A percentile compares a stretch with the other conserved stretches of the same genome.
phyloP scores from a whole-genome alignment of 257 asterid species.

The Lantana camara region DNA sequence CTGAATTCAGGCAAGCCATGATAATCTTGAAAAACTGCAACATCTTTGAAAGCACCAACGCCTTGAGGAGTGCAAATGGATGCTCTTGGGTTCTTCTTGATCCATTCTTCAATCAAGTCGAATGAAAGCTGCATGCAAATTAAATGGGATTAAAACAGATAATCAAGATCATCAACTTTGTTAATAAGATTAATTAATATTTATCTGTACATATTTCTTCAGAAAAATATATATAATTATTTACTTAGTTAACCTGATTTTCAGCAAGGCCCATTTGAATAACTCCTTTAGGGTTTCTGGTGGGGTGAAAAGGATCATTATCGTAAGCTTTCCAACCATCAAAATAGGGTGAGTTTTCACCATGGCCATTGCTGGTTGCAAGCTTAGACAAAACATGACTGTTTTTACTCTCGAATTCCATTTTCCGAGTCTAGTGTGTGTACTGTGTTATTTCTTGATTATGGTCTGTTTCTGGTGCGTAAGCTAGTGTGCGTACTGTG shows the following conservation, averaged over 20 bases:
- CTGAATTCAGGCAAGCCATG: conserved; percentile 76
- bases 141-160: neutral
- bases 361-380: conserved; percentile 64
- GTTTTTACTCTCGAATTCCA: conserved; percentile 40
- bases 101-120: conserved; percentile 69
- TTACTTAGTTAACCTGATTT: conserved; percentile 56
- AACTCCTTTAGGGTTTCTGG: conserved; percentile 65
- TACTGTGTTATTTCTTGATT: no score
- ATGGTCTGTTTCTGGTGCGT: no score
- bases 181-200: neutral
- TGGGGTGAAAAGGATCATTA: conserved; percentile 71
- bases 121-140: conserved; percentile 72
- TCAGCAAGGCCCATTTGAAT: conserved; percentile 96
- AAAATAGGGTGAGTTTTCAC: conserved; percentile 82
- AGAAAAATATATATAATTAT: no score
- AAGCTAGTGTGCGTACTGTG: neutral
- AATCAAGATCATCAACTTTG: no score
- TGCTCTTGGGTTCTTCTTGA: conserved; percentile 55
- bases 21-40: conserved; percentile 81
- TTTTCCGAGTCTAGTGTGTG: neutral
- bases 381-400: conserved; percentile 52
- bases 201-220: neutral
- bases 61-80: conserved; percentile 77
- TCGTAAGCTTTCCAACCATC: conserved; percentile 94
- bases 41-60: conserved; percentile 45